Percentiles rank a stretch among this genome's conserved stretches.
Conservation (phyloP, 106 monocot genomes). For the Platanthera zijinensis region DNA sequence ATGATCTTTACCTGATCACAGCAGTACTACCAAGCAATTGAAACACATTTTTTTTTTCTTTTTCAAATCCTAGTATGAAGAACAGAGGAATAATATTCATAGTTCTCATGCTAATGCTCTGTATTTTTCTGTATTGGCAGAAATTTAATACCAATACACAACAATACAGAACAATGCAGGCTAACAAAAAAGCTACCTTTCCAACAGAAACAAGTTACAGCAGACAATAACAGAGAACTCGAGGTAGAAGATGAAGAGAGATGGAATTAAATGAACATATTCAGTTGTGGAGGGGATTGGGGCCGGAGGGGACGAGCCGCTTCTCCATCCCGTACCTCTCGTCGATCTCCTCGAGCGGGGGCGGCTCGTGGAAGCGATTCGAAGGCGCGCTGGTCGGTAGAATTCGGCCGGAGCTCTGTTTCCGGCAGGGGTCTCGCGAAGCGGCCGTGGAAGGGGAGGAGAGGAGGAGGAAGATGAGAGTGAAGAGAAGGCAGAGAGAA, state of each 20-base stretch:
- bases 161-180: background rate
- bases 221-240: background rate
- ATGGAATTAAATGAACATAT: background rate
- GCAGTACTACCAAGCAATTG: background rate
- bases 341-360: background rate
- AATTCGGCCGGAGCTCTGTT: background rate
- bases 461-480: background rate
- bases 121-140: background rate
- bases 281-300: constrained; percentile 5
- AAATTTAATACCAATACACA: background rate
- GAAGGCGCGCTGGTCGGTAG: background rate
- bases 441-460: background rate
- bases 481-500: background rate
- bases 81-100: background rate
- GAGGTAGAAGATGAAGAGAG: background rate
- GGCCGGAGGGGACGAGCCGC: background rate
- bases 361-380: background rate
- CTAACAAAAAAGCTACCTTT: background rate
- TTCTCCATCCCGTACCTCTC: background rate
- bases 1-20: background rate
- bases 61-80: background rate
- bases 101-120: background rate
- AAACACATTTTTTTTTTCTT: too few species aligned
- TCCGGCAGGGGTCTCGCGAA: background rate
- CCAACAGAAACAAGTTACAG: too few species aligned